Evolutionary conservation across 495 filamentous ascomycete species (phyloP).

Genomic region (Aspergillus steynii): DNA sequence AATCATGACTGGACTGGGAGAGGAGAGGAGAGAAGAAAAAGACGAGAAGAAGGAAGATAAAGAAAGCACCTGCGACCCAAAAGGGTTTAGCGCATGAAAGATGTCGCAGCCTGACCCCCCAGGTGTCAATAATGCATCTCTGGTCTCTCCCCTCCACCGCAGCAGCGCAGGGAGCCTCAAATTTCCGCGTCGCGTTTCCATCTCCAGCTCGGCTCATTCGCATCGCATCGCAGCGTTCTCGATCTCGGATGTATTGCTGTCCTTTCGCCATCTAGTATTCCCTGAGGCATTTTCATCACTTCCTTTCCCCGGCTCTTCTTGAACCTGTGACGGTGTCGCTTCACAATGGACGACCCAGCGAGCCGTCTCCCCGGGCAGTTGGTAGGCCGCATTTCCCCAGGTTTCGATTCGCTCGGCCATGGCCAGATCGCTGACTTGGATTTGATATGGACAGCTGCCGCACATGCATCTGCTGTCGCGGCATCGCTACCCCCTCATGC

Average conservation of each 20-base stretch:
- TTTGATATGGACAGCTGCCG: slow-evolving; percentile 56
- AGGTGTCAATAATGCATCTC: slow-evolving; percentile 26
- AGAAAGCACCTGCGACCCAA: background rate
- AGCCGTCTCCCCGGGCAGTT: slow-evolving; percentile 61
- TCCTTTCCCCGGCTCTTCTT: slow-evolving; percentile 11
- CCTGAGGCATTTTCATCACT: slow-evolving; percentile 8
- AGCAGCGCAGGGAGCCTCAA: slow-evolving; percentile 25
- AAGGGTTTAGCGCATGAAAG: background rate
- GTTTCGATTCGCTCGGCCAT: background rate
- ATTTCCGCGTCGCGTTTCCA: slow-evolving; percentile 46
- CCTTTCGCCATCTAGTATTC: slow-evolving; percentile 6
- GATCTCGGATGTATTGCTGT: slow-evolving; percentile 11
- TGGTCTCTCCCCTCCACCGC: slow-evolving; percentile 19
- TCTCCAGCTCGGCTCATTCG: slow-evolving; percentile 4
- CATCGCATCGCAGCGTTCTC: slow-evolving; percentile 13
- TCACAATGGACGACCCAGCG: slow-evolving; percentile 65
- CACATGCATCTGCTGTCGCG: slow-evolving; percentile 86
- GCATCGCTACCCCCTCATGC: slow-evolving; percentile 68
- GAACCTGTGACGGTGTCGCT: slow-evolving; percentile 16
- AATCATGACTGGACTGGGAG: too few relatives aligned
- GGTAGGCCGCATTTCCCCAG: slow-evolving; percentile 41
- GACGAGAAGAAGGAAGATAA: background rate
- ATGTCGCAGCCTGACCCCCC: slow-evolving; percentile 7
- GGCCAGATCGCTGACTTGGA: background rate
- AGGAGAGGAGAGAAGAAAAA: background rate